phyloP scores from a whole-genome alignment of 805 yeast species.

The Maudiozyma pseudohumilis region DNA sequence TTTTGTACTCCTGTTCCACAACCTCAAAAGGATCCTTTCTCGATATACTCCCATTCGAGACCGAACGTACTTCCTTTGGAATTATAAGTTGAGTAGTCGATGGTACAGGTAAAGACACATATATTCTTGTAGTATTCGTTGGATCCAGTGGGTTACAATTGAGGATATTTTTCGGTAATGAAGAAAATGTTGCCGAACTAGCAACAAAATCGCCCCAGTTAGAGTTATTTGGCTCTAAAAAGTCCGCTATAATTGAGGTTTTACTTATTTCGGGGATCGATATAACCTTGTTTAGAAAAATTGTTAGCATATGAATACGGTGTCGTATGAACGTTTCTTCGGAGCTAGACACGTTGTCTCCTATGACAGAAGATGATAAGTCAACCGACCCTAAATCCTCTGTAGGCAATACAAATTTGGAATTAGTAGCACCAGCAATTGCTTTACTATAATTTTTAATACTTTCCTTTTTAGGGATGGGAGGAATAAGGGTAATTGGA shows the following conservation, averaged over 20 bases:
- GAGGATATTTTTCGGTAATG: conserved; percentile 25
- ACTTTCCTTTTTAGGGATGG: conserved; percentile 79
- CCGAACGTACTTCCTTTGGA: conserved; percentile 6
- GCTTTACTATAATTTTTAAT: conserved; percentile 27
- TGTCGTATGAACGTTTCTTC: conserved; percentile 30
- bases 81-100: conserved; percentile 17
- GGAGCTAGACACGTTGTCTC: conserved; percentile 21
- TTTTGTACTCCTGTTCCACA: conserved; percentile 24
- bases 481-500: conserved; percentile 80
- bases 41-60: neutral
- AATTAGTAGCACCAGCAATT: conserved; percentile 18
- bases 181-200: conserved; percentile 27
- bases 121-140: conserved; percentile 27
- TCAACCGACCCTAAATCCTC: conserved; percentile 26
- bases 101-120: conserved; percentile 26
- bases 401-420: conserved; percentile 22
- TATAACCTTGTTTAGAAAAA: conserved; percentile 25
- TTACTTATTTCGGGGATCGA: conserved; percentile 21
- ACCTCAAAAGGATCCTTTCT: conserved; percentile 15
- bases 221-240: conserved; percentile 26
- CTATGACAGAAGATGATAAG: conserved; percentile 23
- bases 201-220: conserved; percentile 29
- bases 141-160: conserved; percentile 31
- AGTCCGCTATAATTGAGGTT: conserved; percentile 26
- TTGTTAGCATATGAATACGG: conserved; percentile 27